Percentiles rank a stretch among this genome's conserved stretches.
Evolutionary conservation across 306 rosid genomes (phyloP).

Genomic region (Begonia fuchsioides): DNA sequence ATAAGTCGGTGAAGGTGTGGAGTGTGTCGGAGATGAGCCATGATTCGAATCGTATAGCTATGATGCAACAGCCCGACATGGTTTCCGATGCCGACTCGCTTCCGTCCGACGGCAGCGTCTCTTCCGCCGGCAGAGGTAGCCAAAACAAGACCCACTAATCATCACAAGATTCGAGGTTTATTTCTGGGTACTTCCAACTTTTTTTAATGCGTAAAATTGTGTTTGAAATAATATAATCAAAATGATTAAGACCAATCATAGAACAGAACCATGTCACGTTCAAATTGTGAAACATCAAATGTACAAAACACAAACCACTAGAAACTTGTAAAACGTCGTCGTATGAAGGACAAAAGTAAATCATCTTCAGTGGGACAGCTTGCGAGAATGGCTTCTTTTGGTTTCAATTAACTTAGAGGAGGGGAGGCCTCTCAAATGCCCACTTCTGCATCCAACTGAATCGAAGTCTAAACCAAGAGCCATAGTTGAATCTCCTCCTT

Average conservation of each 20-base stretch:
- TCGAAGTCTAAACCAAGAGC: slow-evolving; percentile 47
- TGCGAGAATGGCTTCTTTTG: slow-evolving; percentile 54
- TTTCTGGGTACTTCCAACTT: no score
- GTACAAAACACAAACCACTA: no score
- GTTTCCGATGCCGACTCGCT: slow-evolving; percentile 23
- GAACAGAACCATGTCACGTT: no score
- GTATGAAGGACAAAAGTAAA: slow-evolving; percentile 1
- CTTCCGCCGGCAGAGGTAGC: slow-evolving; percentile 29
- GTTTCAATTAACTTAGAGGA: slow-evolving; percentile 30
- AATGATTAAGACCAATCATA: no score
- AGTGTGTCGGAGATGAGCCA: slow-evolving; percentile 35
- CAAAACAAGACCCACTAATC: slow-evolving; percentile 3
- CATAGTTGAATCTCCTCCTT: slow-evolving; percentile 59
- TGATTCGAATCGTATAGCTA: slow-evolving; percentile 1
- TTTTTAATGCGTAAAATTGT: no score
- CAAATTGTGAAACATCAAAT: no score
- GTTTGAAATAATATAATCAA: no score
- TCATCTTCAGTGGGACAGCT: slow-evolving; percentile 44
- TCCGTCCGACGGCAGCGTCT: slow-evolving; percentile 38
- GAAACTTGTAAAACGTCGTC: background rate
- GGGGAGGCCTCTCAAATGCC: slow-evolving; percentile 46
- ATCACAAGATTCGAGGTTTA: background rate
- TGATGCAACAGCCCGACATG: slow-evolving; percentile 13
- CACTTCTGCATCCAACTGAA: slow-evolving; percentile 65
- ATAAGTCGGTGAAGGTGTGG: slow-evolving; percentile 92